A percentile compares a stretch with the other conserved stretches of the same genome.
Evolutionary conservation across 106 monocot genomes (phyloP).

Genomic region (Acorus calamus): DNA sequence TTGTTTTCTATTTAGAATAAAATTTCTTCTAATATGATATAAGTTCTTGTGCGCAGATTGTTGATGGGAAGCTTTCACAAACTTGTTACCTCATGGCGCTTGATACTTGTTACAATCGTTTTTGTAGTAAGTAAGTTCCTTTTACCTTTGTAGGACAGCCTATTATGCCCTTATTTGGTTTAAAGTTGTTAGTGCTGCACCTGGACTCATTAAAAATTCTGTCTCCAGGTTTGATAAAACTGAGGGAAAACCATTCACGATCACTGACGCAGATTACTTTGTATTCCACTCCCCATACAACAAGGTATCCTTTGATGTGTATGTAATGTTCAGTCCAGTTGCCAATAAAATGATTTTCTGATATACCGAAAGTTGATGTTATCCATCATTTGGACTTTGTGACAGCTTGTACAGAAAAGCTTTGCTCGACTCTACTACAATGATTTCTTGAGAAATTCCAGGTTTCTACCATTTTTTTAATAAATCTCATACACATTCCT

Average conservation of each 20-base stretch:
- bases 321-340: neutral
- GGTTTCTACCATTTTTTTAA: slow-evolving; percentile 23
- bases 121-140: slow-evolving; percentile 60
- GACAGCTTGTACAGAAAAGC: slow-evolving; percentile 98
- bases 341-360: neutral
- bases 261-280: slow-evolving; percentile 68
- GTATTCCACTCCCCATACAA: slow-evolving; percentile 99
- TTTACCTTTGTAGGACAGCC: neutral
- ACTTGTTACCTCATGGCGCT: slow-evolving; percentile 97
- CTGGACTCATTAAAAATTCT: neutral
- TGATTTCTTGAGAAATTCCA: slow-evolving; percentile 72
- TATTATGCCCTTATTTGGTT: neutral
- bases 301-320: slow-evolving; percentile 40
- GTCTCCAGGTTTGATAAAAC: slow-evolving; percentile 58
- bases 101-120: slow-evolving; percentile 82
- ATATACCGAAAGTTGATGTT: neutral
- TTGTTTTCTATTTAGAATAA: too few species aligned
- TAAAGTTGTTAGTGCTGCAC: neutral
- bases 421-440: slow-evolving; percentile 85
- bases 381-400: neutral
- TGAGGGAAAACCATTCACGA: slow-evolving; percentile 70
- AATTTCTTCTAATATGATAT: too few species aligned
- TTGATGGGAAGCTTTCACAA: slow-evolving; percentile 91
- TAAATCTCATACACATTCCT: neutral
- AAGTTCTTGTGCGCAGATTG: slow-evolving; percentile 58